Evolutionary conservation across 495 filamentous ascomycete species (phyloP).

Genomic region (Apodospora peruviana): DNA sequence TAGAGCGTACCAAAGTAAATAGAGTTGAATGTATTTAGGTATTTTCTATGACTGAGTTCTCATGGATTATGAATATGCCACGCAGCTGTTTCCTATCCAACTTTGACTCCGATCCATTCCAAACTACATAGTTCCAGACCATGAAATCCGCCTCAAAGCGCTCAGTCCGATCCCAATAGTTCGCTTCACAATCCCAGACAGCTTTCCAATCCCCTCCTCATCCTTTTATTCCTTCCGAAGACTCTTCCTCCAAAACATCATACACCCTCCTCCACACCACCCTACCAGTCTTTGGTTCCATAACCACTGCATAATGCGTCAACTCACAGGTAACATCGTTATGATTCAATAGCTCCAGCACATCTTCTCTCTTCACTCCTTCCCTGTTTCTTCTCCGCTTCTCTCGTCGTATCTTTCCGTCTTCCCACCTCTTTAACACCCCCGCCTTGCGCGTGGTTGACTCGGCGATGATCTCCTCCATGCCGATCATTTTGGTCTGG

Average conservation of each 20-base stretch:
- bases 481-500: constrained; percentile 3
- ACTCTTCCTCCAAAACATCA: constrained; percentile 5
- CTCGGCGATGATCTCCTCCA: constrained; percentile 4
- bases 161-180: too few species aligned
- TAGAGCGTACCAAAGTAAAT: too few species aligned
- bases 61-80: too few species aligned
- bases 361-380: constrained; percentile 6
- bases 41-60: too few species aligned
- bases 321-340: constrained; percentile 10
- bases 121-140: too few species aligned
- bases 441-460: constrained; percentile 6
- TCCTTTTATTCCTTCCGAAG: too few species aligned
- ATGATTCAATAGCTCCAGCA: constrained; percentile 5
- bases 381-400: neutral
- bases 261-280: constrained; percentile 16
- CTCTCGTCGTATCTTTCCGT: neutral
- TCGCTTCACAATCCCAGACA: too few species aligned
- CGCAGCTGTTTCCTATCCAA: too few species aligned
- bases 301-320: constrained; percentile 19
- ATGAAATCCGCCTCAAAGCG: too few species aligned
- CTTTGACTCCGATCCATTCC: too few species aligned
- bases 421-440: constrained; percentile 2
- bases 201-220: too few species aligned
- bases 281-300: constrained; percentile 11
- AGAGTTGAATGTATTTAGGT: too few species aligned